Percentiles rank a stretch among this genome's conserved stretches.
These are phyloP conservation scores for Podila epigama DNA, from an alignment of 192 early-diverging fungal species.

Conservation along the genomic window DNA sequence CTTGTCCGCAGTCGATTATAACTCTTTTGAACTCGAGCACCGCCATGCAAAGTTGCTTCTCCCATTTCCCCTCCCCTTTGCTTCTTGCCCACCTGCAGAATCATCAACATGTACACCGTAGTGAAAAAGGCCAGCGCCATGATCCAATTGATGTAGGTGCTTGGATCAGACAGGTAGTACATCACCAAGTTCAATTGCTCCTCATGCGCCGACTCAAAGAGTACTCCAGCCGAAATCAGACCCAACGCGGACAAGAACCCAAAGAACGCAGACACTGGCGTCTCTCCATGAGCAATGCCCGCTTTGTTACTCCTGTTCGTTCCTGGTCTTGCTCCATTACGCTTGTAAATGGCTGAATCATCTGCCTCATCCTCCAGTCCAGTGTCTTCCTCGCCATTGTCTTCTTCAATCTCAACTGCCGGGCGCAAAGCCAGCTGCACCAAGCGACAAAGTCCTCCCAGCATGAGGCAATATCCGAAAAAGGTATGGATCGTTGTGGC, in stretches of 20 bases:
- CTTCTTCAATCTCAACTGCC: slow-evolving; percentile 10
- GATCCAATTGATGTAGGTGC: slow-evolving; percentile 53
- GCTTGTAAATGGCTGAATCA: no score
- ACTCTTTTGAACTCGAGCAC: slow-evolving; percentile 3
- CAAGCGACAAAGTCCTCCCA: slow-evolving; percentile 33
- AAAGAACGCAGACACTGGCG: slow-evolving; percentile 45
- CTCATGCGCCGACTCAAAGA: slow-evolving; percentile 49
- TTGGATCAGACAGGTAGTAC: slow-evolving; percentile 46
- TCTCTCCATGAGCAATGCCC: slow-evolving; percentile 34
- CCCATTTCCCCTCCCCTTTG: background rate
- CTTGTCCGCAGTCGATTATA: slow-evolving; percentile 38
- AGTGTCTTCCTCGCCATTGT: slow-evolving; percentile 11
- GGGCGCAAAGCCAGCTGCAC: slow-evolving; percentile 43
- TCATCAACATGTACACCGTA: slow-evolving; percentile 26
- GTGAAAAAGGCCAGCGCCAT: slow-evolving; percentile 48
- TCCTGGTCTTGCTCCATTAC: slow-evolving; percentile 6
- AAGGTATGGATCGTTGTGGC: slow-evolving; percentile 37
- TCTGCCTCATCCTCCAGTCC: slow-evolving; percentile 25
- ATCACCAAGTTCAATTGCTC: slow-evolving; percentile 46
- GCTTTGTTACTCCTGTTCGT: slow-evolving; percentile 5
- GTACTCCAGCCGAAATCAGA: slow-evolving; percentile 44
- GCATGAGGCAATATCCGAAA: slow-evolving; percentile 41
- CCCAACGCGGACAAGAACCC: slow-evolving; percentile 48
- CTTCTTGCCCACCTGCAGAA: slow-evolving; percentile 44
- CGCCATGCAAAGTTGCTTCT: no score